Evolutionary conservation across 805 yeast genomes (phyloP), one percentile per base, ranked within the genome.

Genomic region (Torulaspora franciscae): DNA sequence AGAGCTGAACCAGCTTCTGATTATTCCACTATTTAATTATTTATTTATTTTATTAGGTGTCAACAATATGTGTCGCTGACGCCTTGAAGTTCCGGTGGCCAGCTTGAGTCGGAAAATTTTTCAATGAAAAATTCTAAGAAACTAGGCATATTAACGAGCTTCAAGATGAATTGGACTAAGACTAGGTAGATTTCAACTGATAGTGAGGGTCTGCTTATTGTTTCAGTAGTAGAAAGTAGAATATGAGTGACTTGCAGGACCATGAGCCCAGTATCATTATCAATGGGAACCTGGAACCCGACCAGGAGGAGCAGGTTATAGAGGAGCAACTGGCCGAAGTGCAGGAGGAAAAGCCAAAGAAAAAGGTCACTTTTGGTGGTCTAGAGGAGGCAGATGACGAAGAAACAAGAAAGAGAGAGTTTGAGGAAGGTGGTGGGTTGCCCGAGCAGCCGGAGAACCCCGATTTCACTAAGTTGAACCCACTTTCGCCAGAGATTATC

Each of bases 361-460:
- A 90, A 69, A 72, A 82, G 25, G 98, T 91, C 39, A 78, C 93
- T 4, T 90, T 90, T 65, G 89, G 89, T 30, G 82, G 77, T 26
- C 66, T 81, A 26, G 87, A 82, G 40, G 75, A 67, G 24, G 80
- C 72, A 46, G 79, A 75, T 49, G 87, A 80, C 48, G 95, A 83
- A 62, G 95, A 85, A 66, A 78, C 76, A 49, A 82, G 88, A 59
- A 75, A 76, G 59, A 76, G 80, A 62, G 97, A 91, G 66, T 90
- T 93, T 58, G 95, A 87, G 75, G 98, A 88, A 69, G 96, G 98
- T 67, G 98, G 98, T 48, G 99, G 99, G 42, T 77, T 93, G 48
- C 99, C 99, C 44, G 96, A 85, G 66, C 99, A 93, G 71, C 96
- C 96, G 46, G 83, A 76, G 32, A 74, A 86, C 69, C 95, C 95